Evolutionary conservation across 2,329 filamentous ascomycete genomes (phyloP), one percentile per base, ranked within the genome.

Genomic region (Ceratocystis eucalypticola): DNA sequence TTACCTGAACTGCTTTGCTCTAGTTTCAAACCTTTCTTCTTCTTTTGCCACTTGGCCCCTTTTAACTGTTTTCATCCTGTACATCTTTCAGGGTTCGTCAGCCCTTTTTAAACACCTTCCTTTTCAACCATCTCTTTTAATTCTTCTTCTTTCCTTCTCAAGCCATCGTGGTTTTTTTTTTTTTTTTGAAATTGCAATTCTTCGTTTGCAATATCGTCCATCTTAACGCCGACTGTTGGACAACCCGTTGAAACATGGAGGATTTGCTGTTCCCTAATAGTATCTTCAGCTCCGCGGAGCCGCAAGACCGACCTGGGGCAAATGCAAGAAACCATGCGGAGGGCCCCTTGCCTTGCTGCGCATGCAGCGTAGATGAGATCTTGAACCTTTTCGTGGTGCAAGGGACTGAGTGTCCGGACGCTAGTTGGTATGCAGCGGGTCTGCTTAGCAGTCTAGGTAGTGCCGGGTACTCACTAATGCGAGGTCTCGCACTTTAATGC

Each of bases 171-270:
- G 12, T n/a, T 2, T 64, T 65, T 65, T 62, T 20, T 65, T 45
- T 66, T 59, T 66, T 66, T 62, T 45, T 53, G 7, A 53, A 25
- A 41, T 65, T 59, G 46, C 57, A 48, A 65, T 44, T 62, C 62
- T 62, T 69, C 69, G 65, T 65, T 69, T 66, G 55, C 50, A 65
- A 67, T 25, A 46, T 68, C 72, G 73, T 71, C 72, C 73, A 71
- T 74, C 73, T 70, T 69, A 74, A 74, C 70, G 73, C 73, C 73
- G 73, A 74, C 72, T 71, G 72, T 74, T 71, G 73, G 72, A 71
- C 72, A 74, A 63, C 69, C 71, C 68, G 50, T 63, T 71, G 71
- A 72, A 70, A 66, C 71, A 68, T 69, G 66, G 66, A 50, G 65
- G 69, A 68, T 45, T 65, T 45, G 6, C 45, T 55, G 6, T 64